A percentile compares a stretch with the other conserved stretches of the same genome.
Conservation (phyloP, 805 yeast genomes). For the Candida bentonensis region DNA sequence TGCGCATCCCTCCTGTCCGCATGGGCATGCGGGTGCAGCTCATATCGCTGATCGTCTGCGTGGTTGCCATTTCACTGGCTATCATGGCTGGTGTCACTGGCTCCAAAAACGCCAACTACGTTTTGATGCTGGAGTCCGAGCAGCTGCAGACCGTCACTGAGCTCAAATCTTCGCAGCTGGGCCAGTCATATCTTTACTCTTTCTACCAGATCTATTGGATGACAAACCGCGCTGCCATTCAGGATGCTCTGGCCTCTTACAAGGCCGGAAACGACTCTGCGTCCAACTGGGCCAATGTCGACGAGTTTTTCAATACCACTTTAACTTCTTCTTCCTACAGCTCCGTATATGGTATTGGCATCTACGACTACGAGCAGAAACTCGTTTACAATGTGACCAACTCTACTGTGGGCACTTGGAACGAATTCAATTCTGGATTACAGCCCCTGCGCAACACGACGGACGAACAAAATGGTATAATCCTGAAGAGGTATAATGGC, state of each 20-base stretch:
- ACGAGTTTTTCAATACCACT: conserved; percentile 41
- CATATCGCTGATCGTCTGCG: conserved; percentile 49
- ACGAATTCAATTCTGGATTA: conserved; percentile 21
- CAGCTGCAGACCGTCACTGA: conserved; percentile 67
- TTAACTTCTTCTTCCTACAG: conserved; percentile 46
- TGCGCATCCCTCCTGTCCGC: conserved; percentile 3
- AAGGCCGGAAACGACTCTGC: conserved; percentile 59
- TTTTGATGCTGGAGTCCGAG: conserved; percentile 50
- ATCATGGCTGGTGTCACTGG: conserved; percentile 65
- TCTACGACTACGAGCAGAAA: conserved; percentile 26
- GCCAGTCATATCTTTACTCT: conserved; percentile 47
- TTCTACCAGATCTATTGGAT: conserved; percentile 61
- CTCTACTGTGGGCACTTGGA: conserved; percentile 15
- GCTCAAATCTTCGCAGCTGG: conserved; percentile 65
- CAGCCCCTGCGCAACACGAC: conserved; percentile 38
- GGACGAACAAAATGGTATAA: conserved; percentile 26
- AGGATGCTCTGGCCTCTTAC: conserved; percentile 43
- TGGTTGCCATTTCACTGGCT: conserved; percentile 51
- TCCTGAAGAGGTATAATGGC: conserved; percentile 22
- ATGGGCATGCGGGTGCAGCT: conserved; percentile 65
- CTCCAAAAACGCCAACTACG: conserved; percentile 26
- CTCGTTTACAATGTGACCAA: conserved; percentile 9
- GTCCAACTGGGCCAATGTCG: conserved; percentile 32
- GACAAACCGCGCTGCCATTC: conserved; percentile 45
- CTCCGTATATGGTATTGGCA: conserved; percentile 32